phyloP scores from a whole-genome alignment of 2,329 filamentous ascomycete genomes.

The Hypoxylon sp. region DNA sequence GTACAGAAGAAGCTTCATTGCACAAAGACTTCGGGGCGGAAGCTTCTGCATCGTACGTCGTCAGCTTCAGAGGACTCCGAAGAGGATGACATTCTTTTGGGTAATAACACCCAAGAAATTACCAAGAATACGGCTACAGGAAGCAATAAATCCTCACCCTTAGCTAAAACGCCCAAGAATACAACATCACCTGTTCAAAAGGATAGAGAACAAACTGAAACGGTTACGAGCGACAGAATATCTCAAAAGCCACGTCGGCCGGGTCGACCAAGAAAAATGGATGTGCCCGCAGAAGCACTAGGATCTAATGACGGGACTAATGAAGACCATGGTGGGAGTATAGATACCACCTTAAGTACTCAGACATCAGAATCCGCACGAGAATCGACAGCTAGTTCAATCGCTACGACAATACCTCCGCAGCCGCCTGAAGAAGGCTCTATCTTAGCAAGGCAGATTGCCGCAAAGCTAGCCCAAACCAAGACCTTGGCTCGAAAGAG shows the following conservation, averaged over 20 bases:
- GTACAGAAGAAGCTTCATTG: conserved; percentile 35
- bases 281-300: conserved; percentile 10
- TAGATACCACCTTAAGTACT: not conserved
- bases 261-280: conserved; percentile 31
- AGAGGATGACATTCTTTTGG: conserved; percentile 51
- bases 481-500: conserved; percentile 9
- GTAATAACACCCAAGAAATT: conserved; percentile 26
- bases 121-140: not conserved
- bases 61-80: conserved; percentile 38
- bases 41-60: conserved; percentile 15
- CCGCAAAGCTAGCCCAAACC: conserved; percentile 10
- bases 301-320: not conserved
- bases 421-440: conserved; percentile 6
- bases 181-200: not conserved
- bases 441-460: conserved; percentile 24
- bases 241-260: conserved; percentile 19
- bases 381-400: conserved; percentile 2
- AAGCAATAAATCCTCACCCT: conserved; percentile 23
- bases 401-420: conserved; percentile 1
- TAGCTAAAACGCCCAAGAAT: not conserved
- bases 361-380: not conserved
- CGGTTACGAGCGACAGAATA: not conserved
- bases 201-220: not conserved
- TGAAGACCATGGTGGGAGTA: not conserved
- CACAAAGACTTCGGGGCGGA: conserved; percentile 41